These are phyloP conservation scores for Oryza punctata DNA, from an alignment of 176 grass and related monocot species.

Conservation along the genomic window DNA sequence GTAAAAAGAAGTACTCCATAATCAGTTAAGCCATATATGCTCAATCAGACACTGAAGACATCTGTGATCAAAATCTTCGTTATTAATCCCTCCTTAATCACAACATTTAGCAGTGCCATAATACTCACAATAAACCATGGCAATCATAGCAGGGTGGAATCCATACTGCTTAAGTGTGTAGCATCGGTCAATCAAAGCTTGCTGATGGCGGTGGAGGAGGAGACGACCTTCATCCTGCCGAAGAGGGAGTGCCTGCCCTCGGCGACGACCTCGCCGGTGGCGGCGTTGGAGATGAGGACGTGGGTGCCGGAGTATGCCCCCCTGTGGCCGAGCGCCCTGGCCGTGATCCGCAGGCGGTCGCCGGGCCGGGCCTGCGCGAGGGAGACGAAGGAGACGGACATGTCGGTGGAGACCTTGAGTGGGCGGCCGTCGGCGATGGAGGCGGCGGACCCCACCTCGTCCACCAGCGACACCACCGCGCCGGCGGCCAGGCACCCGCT, in stretches of 20 bases:
- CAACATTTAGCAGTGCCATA: too few species aligned
- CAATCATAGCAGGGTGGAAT: background rate
- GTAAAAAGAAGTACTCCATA: background rate
- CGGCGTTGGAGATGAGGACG: constrained; percentile 64
- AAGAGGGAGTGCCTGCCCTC: constrained; percentile 90
- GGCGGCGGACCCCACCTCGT: constrained; percentile 55
- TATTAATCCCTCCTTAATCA: background rate
- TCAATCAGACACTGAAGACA: background rate
- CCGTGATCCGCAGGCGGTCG: constrained; percentile 59
- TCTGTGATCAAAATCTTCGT: background rate
- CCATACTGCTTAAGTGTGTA: too few species aligned
- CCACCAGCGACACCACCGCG: constrained; percentile 66
- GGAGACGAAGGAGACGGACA: constrained; percentile 67
- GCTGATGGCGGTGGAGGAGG: constrained; percentile 14
- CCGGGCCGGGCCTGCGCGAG: constrained; percentile 41
- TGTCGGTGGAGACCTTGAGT: constrained; percentile 71
- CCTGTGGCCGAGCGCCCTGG: constrained; percentile 65
- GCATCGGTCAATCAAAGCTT: constrained; percentile 47
- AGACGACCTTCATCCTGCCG: constrained; percentile 41
- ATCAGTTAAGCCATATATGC: too few species aligned
- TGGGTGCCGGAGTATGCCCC: constrained; percentile 64
- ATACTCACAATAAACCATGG: background rate
- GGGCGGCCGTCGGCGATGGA: constrained; percentile 40
- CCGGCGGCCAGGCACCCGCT: constrained; percentile 57
- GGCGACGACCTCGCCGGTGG: constrained; percentile 59